Percentiles rank a stretch among this genome's conserved stretches.
phyloP scores from a whole-genome alignment of 257 asterid genomes.

The Salvia hispanica region DNA sequence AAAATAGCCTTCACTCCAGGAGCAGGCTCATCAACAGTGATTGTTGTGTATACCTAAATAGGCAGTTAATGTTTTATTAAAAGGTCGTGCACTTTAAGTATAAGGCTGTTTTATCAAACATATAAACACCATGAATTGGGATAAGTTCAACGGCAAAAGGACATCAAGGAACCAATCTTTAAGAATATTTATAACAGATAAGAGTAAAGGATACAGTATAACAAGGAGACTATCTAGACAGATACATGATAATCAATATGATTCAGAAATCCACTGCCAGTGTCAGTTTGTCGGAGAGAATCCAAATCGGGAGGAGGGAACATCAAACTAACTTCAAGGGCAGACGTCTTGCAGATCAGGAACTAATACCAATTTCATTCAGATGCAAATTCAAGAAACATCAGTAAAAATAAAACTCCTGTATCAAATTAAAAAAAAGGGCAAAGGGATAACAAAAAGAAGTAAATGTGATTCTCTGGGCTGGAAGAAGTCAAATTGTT shows the following conservation, averaged over 20 bases:
- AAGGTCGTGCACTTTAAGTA: neutral
- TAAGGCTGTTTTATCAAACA: slow-evolving; percentile 6
- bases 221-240: slow-evolving; percentile 4
- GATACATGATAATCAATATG: neutral
- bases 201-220: neutral
- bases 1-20: slow-evolving; percentile 94
- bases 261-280: slow-evolving; percentile 10
- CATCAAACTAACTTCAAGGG: slow-evolving; percentile 15
- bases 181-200: neutral
- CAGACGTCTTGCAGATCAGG: slow-evolving; percentile 16
- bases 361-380: slow-evolving; percentile 16
- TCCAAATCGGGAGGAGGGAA: slow-evolving; percentile 7
- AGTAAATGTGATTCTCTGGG: neutral
- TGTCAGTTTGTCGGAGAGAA: neutral
- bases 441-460: neutral
- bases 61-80: slow-evolving; percentile 17
- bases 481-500: neutral
- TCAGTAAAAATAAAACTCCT: neutral
- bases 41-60: slow-evolving; percentile 69
- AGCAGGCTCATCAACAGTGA: slow-evolving; percentile 83
- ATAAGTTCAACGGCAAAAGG: slow-evolving; percentile 1
- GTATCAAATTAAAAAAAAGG: neutral
- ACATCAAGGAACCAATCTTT: slow-evolving; percentile 18
- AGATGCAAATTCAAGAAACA: slow-evolving; percentile 15
- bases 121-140: neutral